Evolutionary conservation across 2,329 filamentous ascomycete species (phyloP).

Genomic region (Emmonsia crescens): DNA sequence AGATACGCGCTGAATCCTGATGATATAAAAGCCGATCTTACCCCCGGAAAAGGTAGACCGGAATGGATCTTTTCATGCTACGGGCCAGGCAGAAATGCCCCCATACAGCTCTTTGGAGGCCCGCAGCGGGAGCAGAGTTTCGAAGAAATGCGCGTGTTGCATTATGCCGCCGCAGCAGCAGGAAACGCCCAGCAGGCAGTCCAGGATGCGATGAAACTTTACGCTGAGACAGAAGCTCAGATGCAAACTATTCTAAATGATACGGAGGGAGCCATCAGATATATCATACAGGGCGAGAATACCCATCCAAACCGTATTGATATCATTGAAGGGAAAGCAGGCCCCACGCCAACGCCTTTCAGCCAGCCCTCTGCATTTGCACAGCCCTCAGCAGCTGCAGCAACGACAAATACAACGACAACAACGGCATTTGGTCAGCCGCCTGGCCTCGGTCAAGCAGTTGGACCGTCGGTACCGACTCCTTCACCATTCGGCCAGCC

Average conservation of each 20-base stretch:
- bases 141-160: conserved; percentile 68
- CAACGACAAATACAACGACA: conserved; percentile 5
- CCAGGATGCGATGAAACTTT: conserved; percentile 44
- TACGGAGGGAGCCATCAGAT: conserved; percentile 60
- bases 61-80: conserved; percentile 82
- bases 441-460: background rate
- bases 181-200: conserved; percentile 50
- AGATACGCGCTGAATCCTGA: conserved; percentile 48
- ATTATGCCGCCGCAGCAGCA: conserved; percentile 54
- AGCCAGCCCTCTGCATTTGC: conserved; percentile 18
- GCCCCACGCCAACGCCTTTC: conserved; percentile 23
- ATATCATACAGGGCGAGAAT: conserved; percentile 53
- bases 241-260: conserved; percentile 61
- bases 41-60: conserved; percentile 52
- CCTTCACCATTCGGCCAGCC: conserved; percentile 24
- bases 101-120: conserved; percentile 75
- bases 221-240: conserved; percentile 56
- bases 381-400: conserved; percentile 14
- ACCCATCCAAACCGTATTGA: conserved; percentile 67
- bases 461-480: background rate
- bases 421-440: conserved; percentile 27
- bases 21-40: conserved; percentile 56
- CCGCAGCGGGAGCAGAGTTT: conserved; percentile 69
- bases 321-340: conserved; percentile 26
- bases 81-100: conserved; percentile 64